Base-by-base conservation (phyloP, 2,329 filamentous ascomycete species). In the Coccinonectria pachysandricola region DNA sequence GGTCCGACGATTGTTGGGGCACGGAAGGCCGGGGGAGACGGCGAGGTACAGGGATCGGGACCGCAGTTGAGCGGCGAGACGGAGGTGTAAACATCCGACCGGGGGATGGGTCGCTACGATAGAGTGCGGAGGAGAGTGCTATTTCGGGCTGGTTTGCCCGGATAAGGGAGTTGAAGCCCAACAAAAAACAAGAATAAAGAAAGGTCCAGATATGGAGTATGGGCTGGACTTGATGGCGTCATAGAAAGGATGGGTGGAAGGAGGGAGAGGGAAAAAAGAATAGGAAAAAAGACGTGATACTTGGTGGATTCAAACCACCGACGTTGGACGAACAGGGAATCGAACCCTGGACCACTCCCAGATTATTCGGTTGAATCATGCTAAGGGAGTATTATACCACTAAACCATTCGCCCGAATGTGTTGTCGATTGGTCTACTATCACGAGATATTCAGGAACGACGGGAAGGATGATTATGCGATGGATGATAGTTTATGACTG, bases 331-430 rank as follows among this genome's bases (percentile, higher is more conserved):
- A 43, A 43, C 40, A 42, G 40, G 40, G 40, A 43, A 43, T 43
- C 40, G 40, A 43, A 43, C 40, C 40, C 40, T 43, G 40, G 40
- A 43, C 40, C 40, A 43, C 40, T 43, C 40, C 40, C 40, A 43
- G 24, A 30, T 31, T n/a, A 35, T 43, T 41, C 37, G 16, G 31
- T 34, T 28, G 37, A 38, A 43, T 28, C 7, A 39, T 44, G 41
- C 41, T 45, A 44, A 40, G 41, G 36, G 41, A 39, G 41, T 44
- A 42, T 37, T 43, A 43, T 43, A 43, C 40, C 40, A 43, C 40
- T 43, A 43, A 43, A 43, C 40, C 39, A 44, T 44, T 44, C 41
- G 36, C 40, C 40, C 40, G 24, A 16, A 31, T 34, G 3, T 33
- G n/a, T 16, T 36, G 4, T 3, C 7, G 3, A 3, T 1, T 1